Percentiles rank a stretch among this genome's conserved stretches.
Conservation (phyloP, 2,329 filamentous ascomycete genomes). For the Paecilomyces dactylethromorphus region DNA sequence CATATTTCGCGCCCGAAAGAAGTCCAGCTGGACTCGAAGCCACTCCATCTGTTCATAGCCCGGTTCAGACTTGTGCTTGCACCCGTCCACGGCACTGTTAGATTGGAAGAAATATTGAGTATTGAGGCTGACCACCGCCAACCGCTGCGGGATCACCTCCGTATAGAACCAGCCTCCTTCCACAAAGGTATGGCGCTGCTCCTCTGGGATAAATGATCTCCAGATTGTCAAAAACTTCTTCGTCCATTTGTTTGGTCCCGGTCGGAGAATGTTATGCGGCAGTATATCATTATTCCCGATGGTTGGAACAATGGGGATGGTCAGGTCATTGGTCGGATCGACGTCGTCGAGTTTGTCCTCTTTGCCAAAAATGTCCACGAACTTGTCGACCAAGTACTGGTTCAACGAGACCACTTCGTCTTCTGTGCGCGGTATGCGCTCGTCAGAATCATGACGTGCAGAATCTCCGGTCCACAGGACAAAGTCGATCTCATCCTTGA, state of each 20-base stretch:
- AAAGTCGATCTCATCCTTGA: conserved; percentile 78
- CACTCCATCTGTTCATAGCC: conserved; percentile 95
- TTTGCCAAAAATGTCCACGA: conserved; percentile 64
- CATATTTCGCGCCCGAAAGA: conserved; percentile 75
- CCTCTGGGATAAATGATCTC: conserved; percentile 82
- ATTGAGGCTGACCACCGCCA: conserved; percentile 91
- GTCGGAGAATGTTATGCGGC: conserved; percentile 86
- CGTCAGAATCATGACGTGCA: conserved; percentile 82
- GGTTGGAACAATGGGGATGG: conserved; percentile 78
- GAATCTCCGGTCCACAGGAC: conserved; percentile 91
- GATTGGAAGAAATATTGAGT: conserved; percentile 94
- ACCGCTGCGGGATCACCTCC: conserved; percentile 77
- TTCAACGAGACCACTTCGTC: conserved; percentile 75
- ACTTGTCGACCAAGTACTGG: conserved; percentile 65
- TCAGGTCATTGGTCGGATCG: conserved; percentile 51
- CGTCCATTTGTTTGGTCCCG: conserved; percentile 84
- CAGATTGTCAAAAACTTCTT: conserved; percentile 71
- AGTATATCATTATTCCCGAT: conserved; percentile 97
- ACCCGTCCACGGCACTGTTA: conserved; percentile 91
- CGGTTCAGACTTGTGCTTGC: conserved; percentile 68
- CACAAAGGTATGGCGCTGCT: conserved; percentile 82
- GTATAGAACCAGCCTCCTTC: conserved; percentile 92
- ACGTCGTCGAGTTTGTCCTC: conserved; percentile 42
- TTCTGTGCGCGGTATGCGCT: conserved; percentile 66
- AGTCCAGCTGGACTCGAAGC: conserved; percentile 81